A percentile compares a stretch with the other conserved stretches of the same genome.
Conservation (phyloP, 352 stramenopile species). For the Phytophthora cactorum region DNA sequence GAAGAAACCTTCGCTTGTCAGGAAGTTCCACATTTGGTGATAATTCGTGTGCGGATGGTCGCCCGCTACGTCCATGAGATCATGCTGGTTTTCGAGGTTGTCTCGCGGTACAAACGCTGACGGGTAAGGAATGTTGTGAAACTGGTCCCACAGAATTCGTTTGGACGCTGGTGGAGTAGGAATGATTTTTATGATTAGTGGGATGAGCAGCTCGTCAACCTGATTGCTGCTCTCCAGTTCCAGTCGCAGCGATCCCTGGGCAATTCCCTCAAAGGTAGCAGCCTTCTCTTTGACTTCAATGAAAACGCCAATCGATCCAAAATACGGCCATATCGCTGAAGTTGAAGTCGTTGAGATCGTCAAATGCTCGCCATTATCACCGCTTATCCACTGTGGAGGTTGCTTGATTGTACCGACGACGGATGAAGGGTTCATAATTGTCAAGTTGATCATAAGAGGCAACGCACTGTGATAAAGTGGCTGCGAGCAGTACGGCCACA, state of each 20-base stretch:
- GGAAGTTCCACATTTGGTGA: slow-evolving; percentile 78
- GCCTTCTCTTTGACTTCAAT: slow-evolving; percentile 62
- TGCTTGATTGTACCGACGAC: slow-evolving; percentile 55
- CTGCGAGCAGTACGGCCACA: slow-evolving; percentile 88
- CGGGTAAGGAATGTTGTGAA: slow-evolving; percentile 89
- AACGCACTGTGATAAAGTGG: slow-evolving; percentile 76
- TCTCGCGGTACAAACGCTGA: slow-evolving; percentile 83
- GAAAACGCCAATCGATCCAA: slow-evolving; percentile 75
- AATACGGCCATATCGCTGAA: slow-evolving; percentile 70
- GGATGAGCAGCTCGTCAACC: slow-evolving; percentile 53
- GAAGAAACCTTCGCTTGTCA: slow-evolving; percentile 70
- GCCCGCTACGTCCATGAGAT: slow-evolving; percentile 77
- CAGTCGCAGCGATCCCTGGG: slow-evolving; percentile 46
- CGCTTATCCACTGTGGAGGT: slow-evolving; percentile 56
- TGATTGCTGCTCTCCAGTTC: slow-evolving; percentile 50
- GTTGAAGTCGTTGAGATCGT: slow-evolving; percentile 54
- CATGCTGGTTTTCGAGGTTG: slow-evolving; percentile 66
- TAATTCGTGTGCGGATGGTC: slow-evolving; percentile 91
- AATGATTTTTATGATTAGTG: slow-evolving; percentile 54
- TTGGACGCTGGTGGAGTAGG: slow-evolving; percentile 51
- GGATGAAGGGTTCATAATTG: slow-evolving; percentile 69
- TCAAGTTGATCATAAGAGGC: slow-evolving; percentile 87
- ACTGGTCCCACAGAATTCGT: slow-evolving; percentile 88
- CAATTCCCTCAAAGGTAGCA: slow-evolving; percentile 47
- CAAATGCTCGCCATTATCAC: slow-evolving; percentile 57